Percentiles rank a stretch among this genome's conserved stretches.
Conservation (phyloP, 441 rosid species). For the Euphorbia neoarborescens region DNA sequence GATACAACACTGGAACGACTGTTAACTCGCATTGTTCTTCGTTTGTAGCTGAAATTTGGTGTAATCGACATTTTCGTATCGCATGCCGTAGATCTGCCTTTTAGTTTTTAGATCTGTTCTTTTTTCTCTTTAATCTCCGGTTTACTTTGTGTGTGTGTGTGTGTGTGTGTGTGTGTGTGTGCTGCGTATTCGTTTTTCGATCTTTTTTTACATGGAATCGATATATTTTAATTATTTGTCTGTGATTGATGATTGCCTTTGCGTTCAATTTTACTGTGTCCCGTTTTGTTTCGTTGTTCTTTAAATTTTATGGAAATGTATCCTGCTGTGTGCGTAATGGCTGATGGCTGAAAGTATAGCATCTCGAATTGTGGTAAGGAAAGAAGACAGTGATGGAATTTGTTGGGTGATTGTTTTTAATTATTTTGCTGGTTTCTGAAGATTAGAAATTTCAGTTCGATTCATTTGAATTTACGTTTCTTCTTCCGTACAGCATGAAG, state of each 20-base stretch:
- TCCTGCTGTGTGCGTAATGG: background rate
- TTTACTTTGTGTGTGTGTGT: background rate
- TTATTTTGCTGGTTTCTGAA: background rate
- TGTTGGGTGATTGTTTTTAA: too few species aligned
- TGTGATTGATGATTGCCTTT: background rate
- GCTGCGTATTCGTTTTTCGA: background rate
- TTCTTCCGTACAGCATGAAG: conserved; percentile 37
- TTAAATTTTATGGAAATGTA: background rate
- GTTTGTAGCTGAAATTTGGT: background rate
- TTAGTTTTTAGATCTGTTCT: conserved; percentile 5
- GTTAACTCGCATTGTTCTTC: background rate
- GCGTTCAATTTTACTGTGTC: too few species aligned
- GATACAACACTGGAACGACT: background rate
- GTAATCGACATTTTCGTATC: background rate
- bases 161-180: too few species aligned
- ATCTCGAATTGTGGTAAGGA: background rate
- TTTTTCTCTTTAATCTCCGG: background rate
- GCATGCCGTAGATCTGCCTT: conserved; percentile 24
- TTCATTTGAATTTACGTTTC: background rate
- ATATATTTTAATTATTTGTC: background rate
- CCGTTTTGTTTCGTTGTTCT: background rate
- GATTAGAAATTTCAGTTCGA: background rate
- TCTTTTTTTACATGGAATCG: background rate
- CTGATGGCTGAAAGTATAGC: background rate
- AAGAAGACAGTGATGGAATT: background rate